Evolutionary conservation across 345 rosid species (phyloP).

Genomic region (Noccaea bulbosa): DNA sequence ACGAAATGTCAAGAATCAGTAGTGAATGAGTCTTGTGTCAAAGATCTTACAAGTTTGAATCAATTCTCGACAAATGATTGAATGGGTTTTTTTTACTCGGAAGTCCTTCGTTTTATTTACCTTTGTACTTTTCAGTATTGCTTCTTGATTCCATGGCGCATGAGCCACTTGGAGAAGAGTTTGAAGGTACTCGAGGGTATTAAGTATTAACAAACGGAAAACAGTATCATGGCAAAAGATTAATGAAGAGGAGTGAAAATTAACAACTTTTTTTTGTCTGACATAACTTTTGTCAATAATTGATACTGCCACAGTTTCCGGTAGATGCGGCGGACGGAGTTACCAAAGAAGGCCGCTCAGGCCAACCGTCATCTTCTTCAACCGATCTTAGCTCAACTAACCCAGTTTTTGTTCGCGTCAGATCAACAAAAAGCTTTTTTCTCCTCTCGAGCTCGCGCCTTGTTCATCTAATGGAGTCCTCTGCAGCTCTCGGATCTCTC

Average conservation of each 20-base stretch:
- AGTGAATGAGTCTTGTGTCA: constrained; percentile 15
- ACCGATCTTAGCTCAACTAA: constrained; percentile 28
- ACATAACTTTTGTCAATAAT: too few species aligned
- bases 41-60: background rate
- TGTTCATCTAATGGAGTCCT: constrained; percentile 67
- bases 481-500: constrained; percentile 66
- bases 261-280: too few species aligned
- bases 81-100: background rate
- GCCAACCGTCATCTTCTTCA: constrained; percentile 36
- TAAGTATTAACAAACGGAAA: too few species aligned
- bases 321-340: constrained; percentile 36
- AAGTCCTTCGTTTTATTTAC: background rate
- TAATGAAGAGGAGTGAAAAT: too few species aligned
- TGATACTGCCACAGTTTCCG: too few species aligned
- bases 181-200: too few species aligned
- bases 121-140: too few species aligned
- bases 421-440: too few species aligned
- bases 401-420: background rate
- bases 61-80: background rate
- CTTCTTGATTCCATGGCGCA: too few species aligned
- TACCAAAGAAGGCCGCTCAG: constrained; percentile 34
- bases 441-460: constrained; percentile 18
- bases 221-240: too few species aligned
- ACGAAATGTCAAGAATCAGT: background rate
- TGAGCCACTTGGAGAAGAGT: too few species aligned